Evolutionary conservation across 768 basidiomycete genomes (phyloP).

Genomic region (Suillus clintonianus): DNA sequence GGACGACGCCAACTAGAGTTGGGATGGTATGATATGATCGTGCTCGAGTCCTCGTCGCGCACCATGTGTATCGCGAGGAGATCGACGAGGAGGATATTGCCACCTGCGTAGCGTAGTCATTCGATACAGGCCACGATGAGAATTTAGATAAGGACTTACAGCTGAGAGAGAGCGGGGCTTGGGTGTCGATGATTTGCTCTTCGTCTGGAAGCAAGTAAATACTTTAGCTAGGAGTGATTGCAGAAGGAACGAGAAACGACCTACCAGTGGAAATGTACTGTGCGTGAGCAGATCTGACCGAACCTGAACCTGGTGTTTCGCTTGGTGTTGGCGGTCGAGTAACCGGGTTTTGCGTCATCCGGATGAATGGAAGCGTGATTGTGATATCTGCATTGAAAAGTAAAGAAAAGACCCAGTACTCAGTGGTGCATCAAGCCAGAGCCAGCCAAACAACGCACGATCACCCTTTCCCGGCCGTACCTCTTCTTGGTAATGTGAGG

Average conservation of each 20-base stretch:
- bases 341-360: conserved; percentile 38
- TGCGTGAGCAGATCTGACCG: neutral
- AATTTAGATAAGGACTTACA: conserved; percentile 5
- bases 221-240: neutral
- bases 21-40: conserved; percentile 40
- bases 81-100: conserved; percentile 33
- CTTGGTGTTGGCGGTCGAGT: conserved; percentile 19
- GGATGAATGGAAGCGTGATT: conserved; percentile 42
- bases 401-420: conserved; percentile 11
- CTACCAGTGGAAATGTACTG: neutral
- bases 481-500: conserved; percentile 43
- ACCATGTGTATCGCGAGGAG: conserved; percentile 43
- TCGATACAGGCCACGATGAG: neutral
- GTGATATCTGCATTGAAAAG: conserved; percentile 38
- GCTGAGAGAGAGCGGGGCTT: conserved; percentile 30
- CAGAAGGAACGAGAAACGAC: neutral
- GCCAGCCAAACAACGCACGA: conserved; percentile 32
- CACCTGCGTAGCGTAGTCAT: conserved; percentile 4
- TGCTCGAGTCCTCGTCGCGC: conserved; percentile 24
- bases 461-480: conserved; percentile 29
- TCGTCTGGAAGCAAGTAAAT: conserved; percentile 12
- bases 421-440: neutral
- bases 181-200: conserved; percentile 34
- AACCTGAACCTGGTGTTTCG: neutral
- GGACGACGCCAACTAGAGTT: conserved; percentile 25